phyloP scores from a whole-genome alignment of 1,284 basidiomycete species.

The Exsudoporus floridanus region DNA sequence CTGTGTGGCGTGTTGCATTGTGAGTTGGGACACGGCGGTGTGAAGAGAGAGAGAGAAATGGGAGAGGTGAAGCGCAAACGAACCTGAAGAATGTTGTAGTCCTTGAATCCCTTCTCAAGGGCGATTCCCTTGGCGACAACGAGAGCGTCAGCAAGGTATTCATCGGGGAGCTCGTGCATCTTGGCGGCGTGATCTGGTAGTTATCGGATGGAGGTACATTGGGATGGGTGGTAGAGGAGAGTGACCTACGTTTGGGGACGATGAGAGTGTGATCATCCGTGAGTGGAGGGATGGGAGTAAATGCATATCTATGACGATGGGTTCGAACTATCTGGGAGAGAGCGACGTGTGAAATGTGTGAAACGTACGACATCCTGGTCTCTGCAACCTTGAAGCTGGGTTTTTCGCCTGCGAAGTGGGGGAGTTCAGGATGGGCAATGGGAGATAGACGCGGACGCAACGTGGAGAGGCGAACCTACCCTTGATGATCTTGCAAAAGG shows the following conservation, averaged over 20 bases:
- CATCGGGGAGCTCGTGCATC: conserved; percentile 78
- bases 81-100: conserved; percentile 87
- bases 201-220: background rate
- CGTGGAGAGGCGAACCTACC: conserved; percentile 43
- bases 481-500: conserved; percentile 91
- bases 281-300: conserved; percentile 87
- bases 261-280: conserved; percentile 83
- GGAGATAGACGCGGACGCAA: too few relatives aligned
- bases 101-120: conserved; percentile 66
- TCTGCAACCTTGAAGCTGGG: conserved; percentile 83
- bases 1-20: conserved; percentile 35
- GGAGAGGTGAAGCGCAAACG: background rate
- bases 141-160: conserved; percentile 71
- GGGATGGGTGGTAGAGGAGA: background rate
- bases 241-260: conserved; percentile 76
- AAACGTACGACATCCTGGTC: conserved; percentile 65
- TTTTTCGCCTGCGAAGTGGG: conserved; percentile 51
- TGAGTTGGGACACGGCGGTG: background rate
- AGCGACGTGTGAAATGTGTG: background rate
- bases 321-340: background rate
- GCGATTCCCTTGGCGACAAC: conserved; percentile 89
- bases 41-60: background rate
- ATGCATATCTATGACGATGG: conserved; percentile 51
- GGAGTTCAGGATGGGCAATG: background rate
- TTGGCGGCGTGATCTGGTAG: conserved; percentile 75